These are phyloP conservation scores for Cicer pinnatifidum DNA, from an alignment of 306 rosid species.

Conservation along the genomic window DNA sequence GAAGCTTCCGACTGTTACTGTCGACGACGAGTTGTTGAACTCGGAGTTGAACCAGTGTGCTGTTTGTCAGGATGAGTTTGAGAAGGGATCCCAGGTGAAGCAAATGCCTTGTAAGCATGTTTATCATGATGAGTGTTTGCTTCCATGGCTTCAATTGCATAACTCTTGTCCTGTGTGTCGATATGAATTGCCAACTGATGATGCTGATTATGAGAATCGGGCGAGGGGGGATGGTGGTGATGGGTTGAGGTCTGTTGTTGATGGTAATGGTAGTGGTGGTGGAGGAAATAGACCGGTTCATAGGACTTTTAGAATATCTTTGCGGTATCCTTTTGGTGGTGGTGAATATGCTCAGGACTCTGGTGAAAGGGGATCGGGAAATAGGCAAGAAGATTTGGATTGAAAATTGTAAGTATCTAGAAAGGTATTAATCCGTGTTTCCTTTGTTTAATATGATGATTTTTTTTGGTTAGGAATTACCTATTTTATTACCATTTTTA, in stretches of 20 bases:
- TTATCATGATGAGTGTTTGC: constrained; percentile 74
- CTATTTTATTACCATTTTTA: constrained; percentile 12
- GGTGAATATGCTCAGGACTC: constrained; percentile 44
- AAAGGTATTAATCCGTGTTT: background rate
- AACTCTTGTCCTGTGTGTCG: constrained; percentile 97
- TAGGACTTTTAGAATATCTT: constrained; percentile 53
- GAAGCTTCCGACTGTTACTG: constrained; percentile 62
- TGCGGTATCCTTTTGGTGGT: constrained; percentile 48
- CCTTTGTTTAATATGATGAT: background rate
- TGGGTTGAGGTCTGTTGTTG: constrained; percentile 52
- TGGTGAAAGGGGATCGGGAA: constrained; percentile 41
- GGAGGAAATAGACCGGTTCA: constrained; percentile 46
- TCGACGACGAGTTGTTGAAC: constrained; percentile 62
- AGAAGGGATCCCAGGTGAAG: constrained; percentile 70
- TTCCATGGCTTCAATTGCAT: constrained; percentile 89
- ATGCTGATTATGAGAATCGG: constrained; percentile 66
- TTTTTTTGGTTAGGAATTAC: background rate
- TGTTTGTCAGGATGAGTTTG: constrained; percentile 90
- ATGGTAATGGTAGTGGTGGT: constrained; percentile 26
- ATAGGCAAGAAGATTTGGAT: constrained; percentile 49
- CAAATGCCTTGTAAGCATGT: constrained; percentile 95
- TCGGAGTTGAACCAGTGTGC: constrained; percentile 92
- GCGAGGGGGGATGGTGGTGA: constrained; percentile 37
- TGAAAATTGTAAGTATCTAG: constrained; percentile 48
- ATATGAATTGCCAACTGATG: constrained; percentile 87